Percentiles rank a stretch among this genome's conserved stretches.
Evolutionary conservation across 495 filamentous ascomycete species (phyloP).

Genomic region (Hypoxylon subgilvum): DNA sequence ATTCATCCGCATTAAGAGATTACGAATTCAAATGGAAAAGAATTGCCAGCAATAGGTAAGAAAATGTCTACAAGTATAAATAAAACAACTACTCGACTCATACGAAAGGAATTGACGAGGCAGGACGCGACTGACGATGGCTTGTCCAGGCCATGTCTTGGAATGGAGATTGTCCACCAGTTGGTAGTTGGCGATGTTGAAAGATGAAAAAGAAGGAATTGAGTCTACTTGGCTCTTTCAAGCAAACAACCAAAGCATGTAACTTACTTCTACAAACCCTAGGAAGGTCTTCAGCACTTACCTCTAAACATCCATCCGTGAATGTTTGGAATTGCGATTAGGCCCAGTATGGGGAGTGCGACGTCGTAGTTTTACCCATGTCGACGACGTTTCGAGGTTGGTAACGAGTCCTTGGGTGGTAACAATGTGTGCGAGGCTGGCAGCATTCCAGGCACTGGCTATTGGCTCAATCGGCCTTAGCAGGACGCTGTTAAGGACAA

Average conservation of each 20-base stretch:
- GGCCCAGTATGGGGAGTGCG: constrained; percentile 4
- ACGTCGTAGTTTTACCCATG: constrained; percentile 29
- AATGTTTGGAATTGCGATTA: constrained; percentile 16
- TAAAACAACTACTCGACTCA: constrained; percentile 11
- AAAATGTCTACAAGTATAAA: constrained; percentile 22
- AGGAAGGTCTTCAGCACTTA: too few species aligned
- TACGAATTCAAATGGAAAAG: constrained; percentile 2
- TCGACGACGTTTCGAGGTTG: constrained; percentile 7
- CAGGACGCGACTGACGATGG: constrained; percentile 28
- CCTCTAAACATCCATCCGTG: constrained; percentile 1
- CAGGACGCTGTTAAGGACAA: neutral
- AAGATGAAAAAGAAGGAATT: constrained; percentile 17
- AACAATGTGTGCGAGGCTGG: constrained; percentile 8
- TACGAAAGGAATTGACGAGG: constrained; percentile 28
- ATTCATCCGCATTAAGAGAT: constrained; percentile 6
- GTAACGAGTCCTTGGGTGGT: neutral
- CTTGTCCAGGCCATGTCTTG: constrained; percentile 34
- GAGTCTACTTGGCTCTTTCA: constrained; percentile 12
- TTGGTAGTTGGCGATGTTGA: constrained; percentile 10
- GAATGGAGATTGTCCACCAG: constrained; percentile 32
- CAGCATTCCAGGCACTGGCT: constrained; percentile 29
- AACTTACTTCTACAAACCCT: too few species aligned
- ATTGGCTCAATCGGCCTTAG: constrained; percentile 9
- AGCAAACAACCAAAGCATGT: too few species aligned
- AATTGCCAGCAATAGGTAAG: constrained; percentile 16